Evolutionary conservation across 2,329 filamentous ascomycete genomes (phyloP).

Genomic region (Diaporthe batatas): DNA sequence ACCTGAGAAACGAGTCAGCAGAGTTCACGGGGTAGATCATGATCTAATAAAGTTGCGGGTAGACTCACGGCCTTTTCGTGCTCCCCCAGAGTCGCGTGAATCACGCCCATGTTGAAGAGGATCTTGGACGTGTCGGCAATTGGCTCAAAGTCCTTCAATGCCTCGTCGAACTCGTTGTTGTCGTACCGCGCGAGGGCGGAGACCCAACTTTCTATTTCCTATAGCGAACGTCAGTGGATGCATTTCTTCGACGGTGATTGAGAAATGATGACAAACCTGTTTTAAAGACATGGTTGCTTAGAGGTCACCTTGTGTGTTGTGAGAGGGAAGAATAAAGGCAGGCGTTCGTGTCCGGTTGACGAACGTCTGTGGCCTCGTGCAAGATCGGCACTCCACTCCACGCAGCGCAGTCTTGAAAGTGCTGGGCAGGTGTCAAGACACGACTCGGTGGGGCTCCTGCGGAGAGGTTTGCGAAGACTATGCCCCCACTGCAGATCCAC

Average conservation of each 20-base stretch:
- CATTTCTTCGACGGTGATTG: not conserved
- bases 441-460: slow-evolving; percentile 32
- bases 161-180: slow-evolving; percentile 96
- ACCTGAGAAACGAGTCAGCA: slow-evolving; percentile 69
- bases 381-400: slow-evolving; percentile 9
- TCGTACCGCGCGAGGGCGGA: slow-evolving; percentile 91
- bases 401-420: slow-evolving; percentile 25
- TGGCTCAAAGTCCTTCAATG: slow-evolving; percentile 83
- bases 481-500: slow-evolving; percentile 11
- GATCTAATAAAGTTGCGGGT: slow-evolving; percentile 7
- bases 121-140: slow-evolving; percentile 98
- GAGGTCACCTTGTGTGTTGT: not conserved
- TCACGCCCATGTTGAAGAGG: slow-evolving; percentile 97
- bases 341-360: slow-evolving; percentile 34
- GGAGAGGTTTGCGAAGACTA: slow-evolving; percentile 19
- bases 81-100: slow-evolving; percentile 95
- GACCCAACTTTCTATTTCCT: slow-evolving; percentile 99
- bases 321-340: slow-evolving; percentile 3
- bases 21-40: slow-evolving; percentile 27
- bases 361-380: slow-evolving; percentile 35
- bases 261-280: slow-evolving; percentile 49
- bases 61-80: slow-evolving; percentile 90
- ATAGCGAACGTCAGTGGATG: slow-evolving; percentile 36
- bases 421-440: slow-evolving; percentile 35
- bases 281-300: slow-evolving; percentile 56